A percentile compares a stretch with the other conserved stretches of the same genome.
Evolutionary conservation across 192 early-diverging fungal genomes (phyloP).

Genomic region (Gigaspora rosea): DNA sequence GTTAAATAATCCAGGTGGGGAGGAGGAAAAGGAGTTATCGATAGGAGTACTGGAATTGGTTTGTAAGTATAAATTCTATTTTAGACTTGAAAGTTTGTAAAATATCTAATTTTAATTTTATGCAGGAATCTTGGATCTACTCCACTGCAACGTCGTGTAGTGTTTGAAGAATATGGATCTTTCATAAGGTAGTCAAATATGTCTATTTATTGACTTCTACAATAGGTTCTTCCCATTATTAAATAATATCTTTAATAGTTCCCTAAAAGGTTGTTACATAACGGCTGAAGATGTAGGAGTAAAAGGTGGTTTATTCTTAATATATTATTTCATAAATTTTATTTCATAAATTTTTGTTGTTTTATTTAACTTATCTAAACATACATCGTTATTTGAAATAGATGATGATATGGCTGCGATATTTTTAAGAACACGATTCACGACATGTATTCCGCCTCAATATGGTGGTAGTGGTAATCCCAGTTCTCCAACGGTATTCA

Average conservation of each 20-base stretch:
- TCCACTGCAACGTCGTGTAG: slow-evolving; percentile 19
- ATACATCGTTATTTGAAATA: background rate
- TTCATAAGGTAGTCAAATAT: slow-evolving; percentile 33
- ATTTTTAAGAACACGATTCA: slow-evolving; percentile 40
- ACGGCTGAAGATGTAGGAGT: slow-evolving; percentile 49
- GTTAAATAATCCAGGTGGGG: slow-evolving; percentile 43
- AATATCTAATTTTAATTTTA: background rate
- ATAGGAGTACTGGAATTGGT: slow-evolving; percentile 43
- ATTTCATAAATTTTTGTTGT: background rate
- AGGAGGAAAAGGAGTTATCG: slow-evolving; percentile 50
- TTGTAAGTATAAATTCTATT: slow-evolving; percentile 18
- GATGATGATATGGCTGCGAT: slow-evolving; percentile 41
- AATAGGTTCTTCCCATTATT: background rate
- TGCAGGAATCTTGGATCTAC: background rate
- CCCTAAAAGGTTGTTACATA: slow-evolving; percentile 45
- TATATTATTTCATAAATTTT: background rate
- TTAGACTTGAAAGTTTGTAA: background rate
- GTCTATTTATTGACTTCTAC: background rate
- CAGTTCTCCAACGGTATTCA: slow-evolving; percentile 38
- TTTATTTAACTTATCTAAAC: background rate
- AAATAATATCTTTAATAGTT: slow-evolving; percentile 17
- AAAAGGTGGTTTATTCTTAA: background rate
- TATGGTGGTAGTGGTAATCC: slow-evolving; percentile 48
- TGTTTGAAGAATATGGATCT: slow-evolving; percentile 48
- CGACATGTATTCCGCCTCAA: slow-evolving; percentile 44